Evolutionary conservation across 2,329 filamentous ascomycete genomes (phyloP).

Genomic region (Cryphonectria parasitica): DNA sequence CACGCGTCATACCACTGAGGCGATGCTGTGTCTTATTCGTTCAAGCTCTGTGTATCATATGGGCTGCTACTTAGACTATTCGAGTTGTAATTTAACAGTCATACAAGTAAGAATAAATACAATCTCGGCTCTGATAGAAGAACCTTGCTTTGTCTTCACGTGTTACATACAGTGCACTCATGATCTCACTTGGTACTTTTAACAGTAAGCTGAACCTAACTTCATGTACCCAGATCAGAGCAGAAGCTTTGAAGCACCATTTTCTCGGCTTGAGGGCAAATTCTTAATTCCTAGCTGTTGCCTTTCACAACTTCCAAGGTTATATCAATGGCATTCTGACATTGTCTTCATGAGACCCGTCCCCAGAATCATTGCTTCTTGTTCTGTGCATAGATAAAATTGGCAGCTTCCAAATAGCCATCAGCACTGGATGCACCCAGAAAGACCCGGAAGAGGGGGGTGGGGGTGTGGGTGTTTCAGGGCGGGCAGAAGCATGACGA

Average conservation of each 20-base stretch:
- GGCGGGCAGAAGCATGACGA: neutral
- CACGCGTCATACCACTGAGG: neutral
- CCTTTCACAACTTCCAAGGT: no score
- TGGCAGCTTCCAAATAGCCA: slow-evolving; percentile 39
- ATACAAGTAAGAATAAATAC: neutral
- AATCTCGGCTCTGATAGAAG: neutral
- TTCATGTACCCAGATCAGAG: neutral
- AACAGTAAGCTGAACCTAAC: neutral
- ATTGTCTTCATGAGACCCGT: neutral
- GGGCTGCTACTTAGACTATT: neutral
- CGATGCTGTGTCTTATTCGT: neutral
- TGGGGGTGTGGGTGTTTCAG: neutral
- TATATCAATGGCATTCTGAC: neutral
- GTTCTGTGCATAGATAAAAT: slow-evolving; percentile 48
- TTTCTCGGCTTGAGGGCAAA: neutral
- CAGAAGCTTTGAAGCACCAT: neutral
- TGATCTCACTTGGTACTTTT: neutral
- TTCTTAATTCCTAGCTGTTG: neutral
- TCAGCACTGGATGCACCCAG: slow-evolving; percentile 11
- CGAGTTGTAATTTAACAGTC: neutral
- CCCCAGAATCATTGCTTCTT: slow-evolving; percentile 39
- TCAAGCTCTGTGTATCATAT: no score
- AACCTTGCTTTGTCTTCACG: neutral
- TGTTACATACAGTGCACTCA: neutral
- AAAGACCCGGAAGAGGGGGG: no score